These are phyloP conservation scores for Leucosporidium creatinivorum DNA, from an alignment of 768 basidiomycete genomes.

Conservation along the genomic window DNA sequence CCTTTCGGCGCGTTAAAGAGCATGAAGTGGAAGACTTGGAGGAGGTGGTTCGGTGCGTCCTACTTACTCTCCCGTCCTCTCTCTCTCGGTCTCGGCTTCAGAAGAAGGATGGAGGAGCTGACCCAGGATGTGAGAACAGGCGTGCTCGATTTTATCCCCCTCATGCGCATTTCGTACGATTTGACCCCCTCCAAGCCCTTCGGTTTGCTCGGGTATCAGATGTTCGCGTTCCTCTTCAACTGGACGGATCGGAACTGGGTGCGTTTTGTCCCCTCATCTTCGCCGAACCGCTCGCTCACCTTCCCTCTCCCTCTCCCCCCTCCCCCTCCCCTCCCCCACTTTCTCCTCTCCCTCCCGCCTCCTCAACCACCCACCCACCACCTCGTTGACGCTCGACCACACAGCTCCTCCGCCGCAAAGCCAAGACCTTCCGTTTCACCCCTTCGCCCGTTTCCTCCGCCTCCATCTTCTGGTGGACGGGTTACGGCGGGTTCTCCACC, in stretches of 20 bases:
- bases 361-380: background rate
- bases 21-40: conserved; percentile 49
- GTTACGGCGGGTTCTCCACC: conserved; percentile 48
- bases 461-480: conserved; percentile 48
- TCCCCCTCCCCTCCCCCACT: background rate
- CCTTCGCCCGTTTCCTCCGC: conserved; percentile 48
- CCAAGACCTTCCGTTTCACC: conserved; percentile 52
- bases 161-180: conserved; percentile 49
- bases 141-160: conserved; percentile 50
- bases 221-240: conserved; percentile 49
- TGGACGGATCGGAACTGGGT: conserved; percentile 52
- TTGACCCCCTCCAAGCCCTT: conserved; percentile 46
- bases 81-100: background rate
- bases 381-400: background rate
- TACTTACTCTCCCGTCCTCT: background rate
- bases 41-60: conserved; percentile 44
- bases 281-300: background rate
- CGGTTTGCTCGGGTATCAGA: conserved; percentile 46
- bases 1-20: conserved; percentile 47
- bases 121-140: conserved; percentile 27
- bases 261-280: background rate
- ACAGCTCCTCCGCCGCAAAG: conserved; percentile 46
- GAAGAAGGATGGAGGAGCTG: background rate
- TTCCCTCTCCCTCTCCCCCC: background rate
- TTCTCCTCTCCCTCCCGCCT: background rate